A percentile compares a stretch with the other conserved stretches of the same genome.
Conservation (phyloP, 148 eudicot species). For the Rhododendron vialii region DNA sequence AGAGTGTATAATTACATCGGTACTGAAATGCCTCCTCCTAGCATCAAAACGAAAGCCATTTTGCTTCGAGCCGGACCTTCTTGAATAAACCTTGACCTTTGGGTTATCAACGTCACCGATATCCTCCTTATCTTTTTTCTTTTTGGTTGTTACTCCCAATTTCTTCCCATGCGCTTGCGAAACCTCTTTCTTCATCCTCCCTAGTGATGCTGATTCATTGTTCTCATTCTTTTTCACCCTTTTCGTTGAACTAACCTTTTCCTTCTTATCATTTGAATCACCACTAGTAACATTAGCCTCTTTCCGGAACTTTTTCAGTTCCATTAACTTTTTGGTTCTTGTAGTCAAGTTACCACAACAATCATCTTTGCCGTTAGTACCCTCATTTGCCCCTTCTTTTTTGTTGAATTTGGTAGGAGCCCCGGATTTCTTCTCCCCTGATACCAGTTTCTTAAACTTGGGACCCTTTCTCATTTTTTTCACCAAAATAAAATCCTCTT, state of each 20-base stretch:
- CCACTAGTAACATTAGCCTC: background rate
- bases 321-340: background rate
- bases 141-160: background rate
- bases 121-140: background rate
- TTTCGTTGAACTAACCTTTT: constrained; percentile 2
- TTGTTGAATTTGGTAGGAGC: background rate
- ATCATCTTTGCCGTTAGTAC: background rate
- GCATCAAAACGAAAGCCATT: background rate
- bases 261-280: background rate
- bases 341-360: background rate
- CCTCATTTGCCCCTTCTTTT: background rate
- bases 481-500: background rate
- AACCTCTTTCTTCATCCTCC: constrained; percentile 2
- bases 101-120: background rate
- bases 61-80: background rate
- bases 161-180: background rate
- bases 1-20: constrained; percentile 3
- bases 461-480: background rate
- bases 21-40: constrained; percentile 12
- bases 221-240: background rate
- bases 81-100: background rate
- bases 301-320: background rate
- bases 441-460: background rate
- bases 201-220: background rate
- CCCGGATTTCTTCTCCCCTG: background rate